Evolutionary conservation across 345 rosid species (phyloP).

Genomic region (Reutealis trisperma): DNA sequence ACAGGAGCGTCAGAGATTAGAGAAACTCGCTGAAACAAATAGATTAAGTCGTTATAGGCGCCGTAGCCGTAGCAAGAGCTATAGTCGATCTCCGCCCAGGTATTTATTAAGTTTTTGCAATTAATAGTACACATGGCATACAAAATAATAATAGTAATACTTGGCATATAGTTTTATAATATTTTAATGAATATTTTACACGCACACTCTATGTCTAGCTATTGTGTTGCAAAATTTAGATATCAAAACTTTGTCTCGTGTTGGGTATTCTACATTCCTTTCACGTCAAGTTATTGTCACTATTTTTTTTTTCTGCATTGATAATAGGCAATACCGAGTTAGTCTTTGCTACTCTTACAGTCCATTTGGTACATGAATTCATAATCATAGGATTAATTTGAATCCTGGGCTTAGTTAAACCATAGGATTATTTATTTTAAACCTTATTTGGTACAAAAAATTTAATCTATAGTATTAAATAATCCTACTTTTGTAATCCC

Average conservation of each 20-base stretch:
- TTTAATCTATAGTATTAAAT: too few species aligned
- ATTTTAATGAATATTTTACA: neutral
- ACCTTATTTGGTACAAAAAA: too few species aligned
- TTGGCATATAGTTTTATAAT: neutral
- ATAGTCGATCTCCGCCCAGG: constrained; percentile 90
- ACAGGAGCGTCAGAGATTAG: constrained; percentile 88
- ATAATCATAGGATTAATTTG: too few species aligned
- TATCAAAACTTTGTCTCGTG: neutral
- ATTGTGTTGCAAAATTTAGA: neutral
- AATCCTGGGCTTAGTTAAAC: too few species aligned
- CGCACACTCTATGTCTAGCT: neutral
- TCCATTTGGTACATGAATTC: too few species aligned
- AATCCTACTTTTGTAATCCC: too few species aligned
- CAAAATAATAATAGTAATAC: too few species aligned
- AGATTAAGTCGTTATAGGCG: constrained; percentile 61
- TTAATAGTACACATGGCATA: neutral
- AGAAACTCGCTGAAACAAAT: constrained; percentile 90
- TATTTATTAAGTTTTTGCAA: constrained; percentile 18
- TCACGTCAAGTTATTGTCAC: too few species aligned
- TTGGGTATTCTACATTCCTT: neutral
- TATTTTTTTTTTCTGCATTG: too few species aligned
- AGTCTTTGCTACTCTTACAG: neutral
- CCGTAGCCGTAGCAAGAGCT: constrained; percentile 82
- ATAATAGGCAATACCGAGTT: neutral
- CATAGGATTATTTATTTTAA: too few species aligned